Base-by-base conservation (phyloP, 768 basidiomycete genomes). In the Boletus bicolor region DNA sequence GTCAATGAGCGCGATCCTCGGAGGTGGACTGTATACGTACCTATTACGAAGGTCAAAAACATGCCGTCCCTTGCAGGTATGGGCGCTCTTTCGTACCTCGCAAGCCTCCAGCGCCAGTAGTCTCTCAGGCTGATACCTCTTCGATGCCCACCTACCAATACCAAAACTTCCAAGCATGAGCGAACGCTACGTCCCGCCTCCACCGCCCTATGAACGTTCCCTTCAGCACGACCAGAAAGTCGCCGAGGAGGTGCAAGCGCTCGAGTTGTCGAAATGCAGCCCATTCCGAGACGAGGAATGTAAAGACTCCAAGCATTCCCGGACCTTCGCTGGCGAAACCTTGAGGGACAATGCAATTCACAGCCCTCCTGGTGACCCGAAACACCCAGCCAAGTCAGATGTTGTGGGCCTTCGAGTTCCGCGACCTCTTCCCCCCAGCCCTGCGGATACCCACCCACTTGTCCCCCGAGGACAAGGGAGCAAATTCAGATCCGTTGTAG, bases 141-240 rank as follows among this genome's bases (percentile, higher is more conserved):
- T 38, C 17, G 8, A 56, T 49, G 42, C 3, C 5, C 28, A 1
- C 28, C 9, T 10, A 1, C 28, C 36, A 17, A 30, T 17, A 17
- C 36, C 28, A 35, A 14, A 17, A 34, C 37, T 3, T 32, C 6
- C 38, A 44, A 44, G 19, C 55, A 71, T 73, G 70, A 61, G 44
- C 56, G 52, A 72, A 14, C 54, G 28, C 21, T 68, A 63, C 45
- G 48, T 64, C 4, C 75, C 71, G 1, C 72, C 70, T 3, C 78
- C 78, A 1, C 77, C 78, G 1, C 68, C 78, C 1, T 79, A 79
- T 65, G 71, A 78, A 48, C 56, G 65, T 51, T 72, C 74, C 10
- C 63, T 74, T 21, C 64, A 72, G 41, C 81, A 79, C 45, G 82
- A 87, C 65, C 78, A 73, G 46, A 87, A 85, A 69, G 71, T 79